These are phyloP conservation scores for Kazachstania sp. DNA, from an alignment of 1,139 yeast species.

Conservation along the genomic window DNA sequence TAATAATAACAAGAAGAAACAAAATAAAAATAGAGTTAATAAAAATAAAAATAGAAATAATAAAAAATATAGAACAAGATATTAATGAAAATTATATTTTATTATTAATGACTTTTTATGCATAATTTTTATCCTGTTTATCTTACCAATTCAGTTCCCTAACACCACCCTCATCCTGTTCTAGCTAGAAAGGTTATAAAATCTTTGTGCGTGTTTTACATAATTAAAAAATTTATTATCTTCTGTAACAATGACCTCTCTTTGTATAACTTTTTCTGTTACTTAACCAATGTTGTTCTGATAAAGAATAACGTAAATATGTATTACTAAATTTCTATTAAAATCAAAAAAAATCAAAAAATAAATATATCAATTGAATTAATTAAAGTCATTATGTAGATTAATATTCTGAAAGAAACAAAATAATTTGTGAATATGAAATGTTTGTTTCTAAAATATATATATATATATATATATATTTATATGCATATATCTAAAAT, in stretches of 20 bases:
- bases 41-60: slow-evolving; percentile 1
- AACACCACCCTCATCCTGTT: too few relatives aligned
- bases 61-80: background rate
- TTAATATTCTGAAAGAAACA: background rate
- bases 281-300: too few relatives aligned
- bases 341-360: too few relatives aligned
- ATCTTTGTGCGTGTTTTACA: background rate
- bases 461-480: background rate
- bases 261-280: too few relatives aligned
- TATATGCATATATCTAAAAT: background rate
- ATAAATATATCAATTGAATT: too few relatives aligned
- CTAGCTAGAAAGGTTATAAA: background rate
- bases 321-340: too few relatives aligned
- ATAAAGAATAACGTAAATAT: too few relatives aligned
- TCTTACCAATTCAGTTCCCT: too few relatives aligned
- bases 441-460: background rate
- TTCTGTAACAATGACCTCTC: too few relatives aligned
- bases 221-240: background rate
- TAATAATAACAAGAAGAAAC: slow-evolving; percentile 1
- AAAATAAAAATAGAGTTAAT: background rate
- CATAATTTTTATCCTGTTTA: background rate
- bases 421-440: background rate
- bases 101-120: background rate
- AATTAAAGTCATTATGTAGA: background rate
- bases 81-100: background rate